Percentiles rank a stretch among this genome's conserved stretches.
These are phyloP conservation scores for Polygonum aviculare DNA, from an alignment of 148 eudicot genomes.

Conservation along the genomic window DNA sequence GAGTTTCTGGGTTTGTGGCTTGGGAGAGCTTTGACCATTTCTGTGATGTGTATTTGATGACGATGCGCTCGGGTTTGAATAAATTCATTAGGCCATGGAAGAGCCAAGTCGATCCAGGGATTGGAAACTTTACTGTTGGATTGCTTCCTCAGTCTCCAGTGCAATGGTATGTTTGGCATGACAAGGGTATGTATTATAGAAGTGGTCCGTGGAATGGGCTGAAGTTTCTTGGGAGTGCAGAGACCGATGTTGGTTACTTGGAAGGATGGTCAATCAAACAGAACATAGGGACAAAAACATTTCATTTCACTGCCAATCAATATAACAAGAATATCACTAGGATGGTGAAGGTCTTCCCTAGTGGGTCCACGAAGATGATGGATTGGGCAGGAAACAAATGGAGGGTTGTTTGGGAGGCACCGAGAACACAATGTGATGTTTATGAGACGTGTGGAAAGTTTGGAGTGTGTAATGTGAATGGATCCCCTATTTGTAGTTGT, in stretches of 20 bases:
- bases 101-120: slow-evolving; percentile 26
- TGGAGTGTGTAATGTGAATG: slow-evolving; percentile 39
- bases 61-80: slow-evolving; percentile 8
- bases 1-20: neutral
- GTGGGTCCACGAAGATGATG: slow-evolving; percentile 14
- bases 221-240: slow-evolving; percentile 15
- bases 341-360: neutral
- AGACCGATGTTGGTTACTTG: neutral
- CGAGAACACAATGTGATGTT: slow-evolving; percentile 25
- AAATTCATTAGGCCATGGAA: neutral
- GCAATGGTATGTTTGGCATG: slow-evolving; percentile 25
- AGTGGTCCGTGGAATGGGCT: slow-evolving; percentile 38
- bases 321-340: neutral
- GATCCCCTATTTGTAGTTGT: slow-evolving; percentile 36
- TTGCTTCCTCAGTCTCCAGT: slow-evolving; percentile 14
- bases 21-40: slow-evolving; percentile 36
- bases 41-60: slow-evolving; percentile 20
- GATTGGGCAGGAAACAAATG: slow-evolving; percentile 14
- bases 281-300: slow-evolving; percentile 11
- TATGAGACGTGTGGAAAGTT: slow-evolving; percentile 49
- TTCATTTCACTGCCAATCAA: neutral
- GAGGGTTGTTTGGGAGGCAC: slow-evolving; percentile 13
- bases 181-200: slow-evolving; percentile 23
- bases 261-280: neutral
- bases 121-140: slow-evolving; percentile 27